A percentile compares a stretch with the other conserved stretches of the same genome.
Evolutionary conservation across 352 stramenopile species (phyloP).

Genomic region (Pythium rhizo-oryzae): DNA sequence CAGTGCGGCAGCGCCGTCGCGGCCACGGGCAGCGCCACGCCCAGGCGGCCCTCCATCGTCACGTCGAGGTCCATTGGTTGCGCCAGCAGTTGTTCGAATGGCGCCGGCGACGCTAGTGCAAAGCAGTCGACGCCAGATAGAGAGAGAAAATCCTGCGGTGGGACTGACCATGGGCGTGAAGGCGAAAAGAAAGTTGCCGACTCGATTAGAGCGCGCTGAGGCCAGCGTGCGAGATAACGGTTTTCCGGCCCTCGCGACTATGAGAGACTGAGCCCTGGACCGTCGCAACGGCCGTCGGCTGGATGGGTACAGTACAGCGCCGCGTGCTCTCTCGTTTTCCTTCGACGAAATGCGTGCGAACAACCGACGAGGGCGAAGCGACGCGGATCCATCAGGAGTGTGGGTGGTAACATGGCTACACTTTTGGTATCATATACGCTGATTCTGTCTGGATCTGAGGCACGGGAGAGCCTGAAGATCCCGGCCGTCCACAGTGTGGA

Average conservation of each 20-base stretch:
- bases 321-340: slow-evolving; percentile 2
- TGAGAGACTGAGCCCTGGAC: slow-evolving; percentile 4
- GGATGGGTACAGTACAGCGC: background rate
- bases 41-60: slow-evolving; percentile 31
- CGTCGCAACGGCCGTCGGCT: background rate
- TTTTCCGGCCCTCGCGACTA: background rate
- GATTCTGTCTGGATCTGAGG: background rate
- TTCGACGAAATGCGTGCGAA: slow-evolving; percentile 4
- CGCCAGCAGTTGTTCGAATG: no score
- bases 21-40: slow-evolving; percentile 32
- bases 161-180: background rate
- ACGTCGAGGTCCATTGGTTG: slow-evolving; percentile 24
- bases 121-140: background rate
- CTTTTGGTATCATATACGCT: background rate
- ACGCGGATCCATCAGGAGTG: background rate
- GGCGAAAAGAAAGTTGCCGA: background rate
- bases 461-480: no score
- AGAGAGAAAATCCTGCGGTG: background rate
- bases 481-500: no score
- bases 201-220: slow-evolving; percentile 11
- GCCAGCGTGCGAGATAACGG: slow-evolving; percentile 4
- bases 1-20: slow-evolving; percentile 27
- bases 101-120: background rate
- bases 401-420: slow-evolving; percentile 16
- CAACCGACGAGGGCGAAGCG: background rate